phyloP scores from a whole-genome alignment of 768 basidiomycete species.

The Rhodotorula babjevae region DNA sequence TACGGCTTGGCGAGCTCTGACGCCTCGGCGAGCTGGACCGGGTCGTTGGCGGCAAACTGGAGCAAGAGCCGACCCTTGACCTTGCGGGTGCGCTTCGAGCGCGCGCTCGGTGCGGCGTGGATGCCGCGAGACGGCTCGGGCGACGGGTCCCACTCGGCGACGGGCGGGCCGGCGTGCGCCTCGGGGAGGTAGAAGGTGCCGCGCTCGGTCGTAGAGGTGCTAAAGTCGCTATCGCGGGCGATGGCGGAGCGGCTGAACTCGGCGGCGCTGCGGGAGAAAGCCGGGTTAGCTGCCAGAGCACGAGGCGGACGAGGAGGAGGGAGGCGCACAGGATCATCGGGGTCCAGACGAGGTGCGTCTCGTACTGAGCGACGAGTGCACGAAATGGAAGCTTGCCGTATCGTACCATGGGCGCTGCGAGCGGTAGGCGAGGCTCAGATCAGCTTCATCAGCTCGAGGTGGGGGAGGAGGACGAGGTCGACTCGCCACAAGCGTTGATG shows the following conservation, averaged over 20 bases:
- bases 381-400: constrained; percentile 49
- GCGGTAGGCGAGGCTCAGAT: too few relatives aligned
- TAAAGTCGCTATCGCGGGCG: constrained; percentile 51
- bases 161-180: neutral
- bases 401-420: constrained; percentile 35
- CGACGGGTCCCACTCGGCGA: constrained; percentile 11
- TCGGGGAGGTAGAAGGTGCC: constrained; percentile 50
- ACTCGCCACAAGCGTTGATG: constrained; percentile 29
- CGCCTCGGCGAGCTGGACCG: constrained; percentile 50
- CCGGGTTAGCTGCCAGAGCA: neutral
- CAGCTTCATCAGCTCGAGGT: neutral
- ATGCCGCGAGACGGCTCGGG: constrained; percentile 9
- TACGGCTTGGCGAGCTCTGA: constrained; percentile 50
- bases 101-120: neutral
- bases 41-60: constrained; percentile 53
- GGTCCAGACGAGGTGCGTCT: constrained; percentile 52
- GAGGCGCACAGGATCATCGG: constrained; percentile 50
- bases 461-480: too few relatives aligned
- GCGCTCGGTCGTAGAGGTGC: constrained; percentile 48
- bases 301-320: neutral
- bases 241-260: constrained; percentile 52
- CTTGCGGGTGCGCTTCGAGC: constrained; percentile 35
- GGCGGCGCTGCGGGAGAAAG: constrained; percentile 40
- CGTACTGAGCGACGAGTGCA: constrained; percentile 50
- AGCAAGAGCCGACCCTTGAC: constrained; percentile 50